Base-by-base conservation (phyloP, 768 basidiomycete genomes). In the Termitomyces sp. region DNA sequence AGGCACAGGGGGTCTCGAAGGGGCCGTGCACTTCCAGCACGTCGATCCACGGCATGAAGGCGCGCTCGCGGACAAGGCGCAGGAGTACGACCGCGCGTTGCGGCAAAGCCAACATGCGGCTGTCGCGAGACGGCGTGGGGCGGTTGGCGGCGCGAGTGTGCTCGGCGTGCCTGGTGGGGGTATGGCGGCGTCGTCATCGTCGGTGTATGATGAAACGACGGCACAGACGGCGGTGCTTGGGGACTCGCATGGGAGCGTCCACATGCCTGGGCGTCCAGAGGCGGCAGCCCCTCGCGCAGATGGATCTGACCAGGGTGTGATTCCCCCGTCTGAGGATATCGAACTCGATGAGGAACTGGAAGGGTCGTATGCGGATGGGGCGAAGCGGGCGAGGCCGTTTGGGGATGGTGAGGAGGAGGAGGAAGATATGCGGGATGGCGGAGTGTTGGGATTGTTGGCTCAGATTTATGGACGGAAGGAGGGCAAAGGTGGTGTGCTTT, bases 361-460 rank as follows among this genome's bases (percentile, higher is more conserved):
- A 47, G 87, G 81, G 63, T 89, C 89, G 48, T 93, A 93, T 69
- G 87, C 91, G 26, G 90, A 93, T 72, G 89, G 79, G 5, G 75
- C 75, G 56, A 76, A 78, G 66, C 72, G 79, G 52, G 68, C 75
- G 51, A 72, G 72, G 46, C 70, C 71, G 52, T 75, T 61, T 52
- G 65, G 57, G 50, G 81, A 82, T 28, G 83, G 73, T 23, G 82
- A 81, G 10, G 75, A 84, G 16, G 79, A 87, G 48, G 85, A 85
- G 12, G 89, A 87, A 5, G 87, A 88, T 28, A 67, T 89, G 62
- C 84, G 84, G 66, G 92, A 95, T 71, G 91, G 83, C 0, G 94
- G 95, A 18, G 87, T 97, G 63, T 74, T 96, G 61, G 92, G 91
- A 23, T 68, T 97, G 62, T 69, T 97, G 66, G 88, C 91, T 46